Conservation (phyloP, 805 yeast species). For the Saturnispora dispora region DNA sequence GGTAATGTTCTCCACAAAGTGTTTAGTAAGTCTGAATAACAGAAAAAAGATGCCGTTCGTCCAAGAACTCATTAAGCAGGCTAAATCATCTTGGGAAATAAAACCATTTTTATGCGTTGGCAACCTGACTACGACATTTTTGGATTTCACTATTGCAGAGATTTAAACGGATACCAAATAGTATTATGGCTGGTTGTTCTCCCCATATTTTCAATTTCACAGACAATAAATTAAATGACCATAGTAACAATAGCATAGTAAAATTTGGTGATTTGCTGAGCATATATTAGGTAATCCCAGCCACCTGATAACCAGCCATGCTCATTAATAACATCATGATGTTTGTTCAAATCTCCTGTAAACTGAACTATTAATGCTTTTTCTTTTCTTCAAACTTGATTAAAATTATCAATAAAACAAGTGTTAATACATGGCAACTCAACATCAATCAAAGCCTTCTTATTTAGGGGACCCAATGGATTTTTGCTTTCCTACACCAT, state of each 20-base stretch:
- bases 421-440: background rate
- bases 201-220: background rate
- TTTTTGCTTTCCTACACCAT: slow-evolving; percentile 10
- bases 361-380: background rate
- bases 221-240: no score
- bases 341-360: background rate
- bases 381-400: background rate
- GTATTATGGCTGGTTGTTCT: background rate
- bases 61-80: no score
- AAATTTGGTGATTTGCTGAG: background rate
- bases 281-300: slow-evolving; percentile 1
- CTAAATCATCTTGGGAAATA: no score
- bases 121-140: no score
- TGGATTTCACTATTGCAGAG: no score
- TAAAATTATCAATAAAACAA: background rate
- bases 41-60: no score
- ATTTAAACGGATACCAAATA: no score
- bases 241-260: no score
- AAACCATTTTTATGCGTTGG: no score
- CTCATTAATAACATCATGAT: background rate
- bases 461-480: slow-evolving; percentile 11
- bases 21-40: no score
- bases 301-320: background rate
- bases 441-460: slow-evolving; percentile 9
- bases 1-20: no score